phyloP scores from a whole-genome alignment of 2,329 filamentous ascomycete genomes.

The Akanthomyces lecanii region DNA sequence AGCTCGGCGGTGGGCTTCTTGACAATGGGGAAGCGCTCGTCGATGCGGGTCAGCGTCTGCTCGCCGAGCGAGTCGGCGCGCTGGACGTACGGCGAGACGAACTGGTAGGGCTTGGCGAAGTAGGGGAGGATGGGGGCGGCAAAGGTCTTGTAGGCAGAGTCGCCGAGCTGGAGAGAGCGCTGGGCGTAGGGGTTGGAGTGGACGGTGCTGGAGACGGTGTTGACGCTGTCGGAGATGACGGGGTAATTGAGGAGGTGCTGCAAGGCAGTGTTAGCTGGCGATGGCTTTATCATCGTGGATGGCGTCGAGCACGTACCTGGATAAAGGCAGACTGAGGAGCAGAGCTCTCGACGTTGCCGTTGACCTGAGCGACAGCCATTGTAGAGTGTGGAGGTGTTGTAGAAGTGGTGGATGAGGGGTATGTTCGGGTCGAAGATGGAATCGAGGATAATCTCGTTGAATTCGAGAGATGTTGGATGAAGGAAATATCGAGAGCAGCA shows the following conservation, averaged over 20 bases:
- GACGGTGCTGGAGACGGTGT: conserved; percentile 73
- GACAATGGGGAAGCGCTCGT: conserved; percentile 66
- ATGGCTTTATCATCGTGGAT: background rate
- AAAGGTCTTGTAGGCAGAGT: conserved; percentile 70
- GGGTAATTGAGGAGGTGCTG: conserved; percentile 86
- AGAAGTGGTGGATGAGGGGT: background rate
- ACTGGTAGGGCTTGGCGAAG: conserved; percentile 72
- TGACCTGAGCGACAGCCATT: conserved; percentile 19
- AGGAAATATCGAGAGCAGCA: background rate
- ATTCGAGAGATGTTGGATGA: background rate
- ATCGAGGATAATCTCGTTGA: background rate
- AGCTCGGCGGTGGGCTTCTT: conserved; percentile 72
- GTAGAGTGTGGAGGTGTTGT: conserved; percentile 8
- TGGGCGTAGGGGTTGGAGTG: conserved; percentile 79
- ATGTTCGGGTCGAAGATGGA: background rate
- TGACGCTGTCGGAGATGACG: conserved; percentile 72
- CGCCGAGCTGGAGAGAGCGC: conserved; percentile 72
- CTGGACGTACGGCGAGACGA: conserved; percentile 77
- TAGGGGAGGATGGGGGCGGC: conserved; percentile 70
- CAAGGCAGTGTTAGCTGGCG: conserved; percentile 7
- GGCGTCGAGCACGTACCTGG: conserved; percentile 34
- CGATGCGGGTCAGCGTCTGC: conserved; percentile 64
- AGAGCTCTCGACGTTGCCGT: conserved; percentile 16
- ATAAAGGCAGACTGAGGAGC: conserved; percentile 42
- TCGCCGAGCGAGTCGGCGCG: conserved; percentile 76